phyloP scores from a whole-genome alignment of 805 yeast species.

The Brettanomyces naardenensis region DNA sequence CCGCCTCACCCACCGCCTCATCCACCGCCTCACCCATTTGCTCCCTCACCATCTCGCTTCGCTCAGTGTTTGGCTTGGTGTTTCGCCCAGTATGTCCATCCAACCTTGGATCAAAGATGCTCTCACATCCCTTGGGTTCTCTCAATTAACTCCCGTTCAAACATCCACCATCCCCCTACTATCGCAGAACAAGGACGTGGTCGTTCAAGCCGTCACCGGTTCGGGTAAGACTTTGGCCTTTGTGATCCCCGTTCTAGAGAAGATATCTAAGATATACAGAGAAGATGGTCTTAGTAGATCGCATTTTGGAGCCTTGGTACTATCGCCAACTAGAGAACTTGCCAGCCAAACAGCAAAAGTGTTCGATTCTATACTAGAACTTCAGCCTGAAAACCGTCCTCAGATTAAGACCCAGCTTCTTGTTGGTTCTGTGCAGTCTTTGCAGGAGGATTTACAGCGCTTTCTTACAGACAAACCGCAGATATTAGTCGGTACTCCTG shows the following conservation, averaged over 20 bases:
- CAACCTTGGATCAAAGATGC: conserved; percentile 72
- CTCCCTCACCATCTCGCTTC: too few relatives aligned
- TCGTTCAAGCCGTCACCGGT: conserved; percentile 96
- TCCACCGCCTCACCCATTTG: too few relatives aligned
- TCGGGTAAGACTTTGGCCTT: conserved; percentile 97
- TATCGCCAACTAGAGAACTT: conserved; percentile 62
- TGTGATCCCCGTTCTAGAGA: conserved; percentile 73
- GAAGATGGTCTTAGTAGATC: conserved; percentile 42
- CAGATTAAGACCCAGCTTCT: conserved; percentile 49
- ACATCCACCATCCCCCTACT: conserved; percentile 89
- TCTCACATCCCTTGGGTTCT: conserved; percentile 64
- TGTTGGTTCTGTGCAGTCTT: conserved; percentile 55
- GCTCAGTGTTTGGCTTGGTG: too few relatives aligned
- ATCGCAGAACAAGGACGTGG: conserved; percentile 81
- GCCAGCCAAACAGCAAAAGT: conserved; percentile 70
- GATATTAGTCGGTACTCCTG: conserved; percentile 86
- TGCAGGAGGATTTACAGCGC: conserved; percentile 61
- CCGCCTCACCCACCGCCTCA: too few relatives aligned
- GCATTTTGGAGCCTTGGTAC: conserved; percentile 59
- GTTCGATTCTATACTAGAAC: conserved; percentile 48
- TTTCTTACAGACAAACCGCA: conserved; percentile 56
- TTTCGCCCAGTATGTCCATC: too few relatives aligned
- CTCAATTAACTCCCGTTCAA: conserved; percentile 92
- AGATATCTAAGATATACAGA: conserved; percentile 28
- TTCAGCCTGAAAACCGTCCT: conserved; percentile 38